A percentile compares a stretch with the other conserved stretches of the same genome.
Evolutionary conservation across 73 alveolate species (phyloP).

Genomic region (Stentor coeruleus): DNA sequence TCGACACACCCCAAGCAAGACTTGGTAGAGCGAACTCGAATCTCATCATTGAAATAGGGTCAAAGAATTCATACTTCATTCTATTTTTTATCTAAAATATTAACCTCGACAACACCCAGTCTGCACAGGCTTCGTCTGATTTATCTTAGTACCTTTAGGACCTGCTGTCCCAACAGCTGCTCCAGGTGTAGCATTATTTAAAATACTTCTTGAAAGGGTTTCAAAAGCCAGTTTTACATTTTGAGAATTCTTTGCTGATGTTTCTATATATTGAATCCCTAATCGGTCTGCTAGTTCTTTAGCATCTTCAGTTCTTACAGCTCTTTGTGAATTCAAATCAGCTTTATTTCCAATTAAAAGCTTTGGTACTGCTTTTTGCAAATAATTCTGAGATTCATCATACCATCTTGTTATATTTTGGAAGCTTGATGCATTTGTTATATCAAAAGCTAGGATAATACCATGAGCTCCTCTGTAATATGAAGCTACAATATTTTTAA

Average conservation of each 20-base stretch:
- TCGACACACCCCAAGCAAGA: background rate
- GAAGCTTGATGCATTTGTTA: slow-evolving; percentile 19
- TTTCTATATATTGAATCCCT: slow-evolving; percentile 37
- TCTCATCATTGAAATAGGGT: background rate
- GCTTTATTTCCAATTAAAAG: slow-evolving; percentile 24
- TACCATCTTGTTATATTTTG: slow-evolving; percentile 14
- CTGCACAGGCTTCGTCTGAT: background rate
- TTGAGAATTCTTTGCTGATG: slow-evolving; percentile 35
- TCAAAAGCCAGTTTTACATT: slow-evolving; percentile 48
- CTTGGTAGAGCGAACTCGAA: background rate
- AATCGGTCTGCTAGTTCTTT: slow-evolving; percentile 29
- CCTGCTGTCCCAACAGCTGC: background rate
- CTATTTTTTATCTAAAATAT: no score
- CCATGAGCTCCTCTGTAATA: slow-evolving; percentile 44
- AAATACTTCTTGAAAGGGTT: slow-evolving; percentile 34
- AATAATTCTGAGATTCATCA: slow-evolving; percentile 13
- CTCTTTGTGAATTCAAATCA: slow-evolving; percentile 15
- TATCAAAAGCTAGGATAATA: slow-evolving; percentile 41
- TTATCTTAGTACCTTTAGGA: slow-evolving; percentile 3
- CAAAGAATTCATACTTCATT: background rate
- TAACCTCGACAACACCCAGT: slow-evolving; percentile 6
- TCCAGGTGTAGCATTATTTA: background rate
- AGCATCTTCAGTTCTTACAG: slow-evolving; percentile 30
- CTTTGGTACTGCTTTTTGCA: background rate
- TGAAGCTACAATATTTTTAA: slow-evolving; percentile 25